Conservation (phyloP, 2,329 filamentous ascomycete genomes). For the Colletotrichum sp. region DNA sequence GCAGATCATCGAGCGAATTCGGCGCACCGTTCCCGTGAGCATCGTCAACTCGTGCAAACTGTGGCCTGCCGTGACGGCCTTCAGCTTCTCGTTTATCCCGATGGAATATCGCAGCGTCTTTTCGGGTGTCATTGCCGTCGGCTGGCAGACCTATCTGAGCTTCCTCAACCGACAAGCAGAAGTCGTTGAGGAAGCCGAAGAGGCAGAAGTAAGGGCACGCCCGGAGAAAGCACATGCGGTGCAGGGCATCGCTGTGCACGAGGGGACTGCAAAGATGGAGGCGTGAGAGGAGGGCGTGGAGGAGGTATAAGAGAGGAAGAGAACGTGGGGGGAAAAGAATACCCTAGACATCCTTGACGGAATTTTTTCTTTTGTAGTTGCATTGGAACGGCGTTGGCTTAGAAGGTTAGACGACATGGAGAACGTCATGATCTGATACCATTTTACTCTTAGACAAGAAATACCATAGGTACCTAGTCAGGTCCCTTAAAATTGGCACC, state of each 20-base stretch:
- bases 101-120: constrained; percentile 83
- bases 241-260: background rate
- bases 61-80: constrained; percentile 86
- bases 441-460: background rate
- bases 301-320: background rate
- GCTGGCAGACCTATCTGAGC: constrained; percentile 92
- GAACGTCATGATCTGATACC: constrained; percentile 13
- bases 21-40: constrained; percentile 76
- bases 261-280: constrained; percentile 9
- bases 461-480: background rate
- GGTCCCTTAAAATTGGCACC: background rate
- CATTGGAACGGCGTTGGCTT: constrained; percentile 11
- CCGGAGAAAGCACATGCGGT: background rate
- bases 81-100: constrained; percentile 85
- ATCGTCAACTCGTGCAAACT: constrained; percentile 83
- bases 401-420: constrained; percentile 1
- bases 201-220: background rate
- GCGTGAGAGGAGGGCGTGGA: background rate
- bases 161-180: constrained; percentile 80
- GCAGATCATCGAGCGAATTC: constrained; percentile 74
- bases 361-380: constrained; percentile 3
- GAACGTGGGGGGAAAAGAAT: background rate
- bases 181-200: constrained; percentile 34
- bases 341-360: background rate
- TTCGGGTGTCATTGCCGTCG: constrained; percentile 78